Evolutionary conservation across 2,329 filamentous ascomycete genomes (phyloP).

Genomic region (Simplicillium aogashimaense): DNA sequence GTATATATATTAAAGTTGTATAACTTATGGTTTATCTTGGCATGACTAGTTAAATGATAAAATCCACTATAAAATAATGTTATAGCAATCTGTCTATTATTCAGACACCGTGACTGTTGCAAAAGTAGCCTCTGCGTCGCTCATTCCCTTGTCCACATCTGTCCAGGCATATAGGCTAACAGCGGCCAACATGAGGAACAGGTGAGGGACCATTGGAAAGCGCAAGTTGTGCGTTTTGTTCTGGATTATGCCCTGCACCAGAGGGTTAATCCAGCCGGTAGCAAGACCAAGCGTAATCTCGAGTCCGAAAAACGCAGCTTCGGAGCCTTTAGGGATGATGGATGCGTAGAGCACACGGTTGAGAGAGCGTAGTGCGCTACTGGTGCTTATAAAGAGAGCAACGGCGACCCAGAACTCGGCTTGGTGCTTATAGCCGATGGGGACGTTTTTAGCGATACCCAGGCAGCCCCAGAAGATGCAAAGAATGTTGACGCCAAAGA

Average conservation of each 20-base stretch:
- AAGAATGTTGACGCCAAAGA: conserved; percentile 8
- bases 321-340: conserved; percentile 11
- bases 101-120: background rate
- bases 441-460: conserved; percentile 5
- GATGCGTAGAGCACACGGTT: conserved; percentile 10
- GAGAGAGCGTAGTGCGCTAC: conserved; percentile 10
- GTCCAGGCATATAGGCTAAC: conserved; percentile 9
- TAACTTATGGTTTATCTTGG: background rate
- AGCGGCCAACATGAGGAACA: conserved; percentile 9
- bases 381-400: conserved; percentile 11
- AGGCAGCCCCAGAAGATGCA: conserved; percentile 12
- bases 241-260: conserved; percentile 10
- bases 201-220: conserved; percentile 11
- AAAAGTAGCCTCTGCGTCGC: conserved; percentile 9
- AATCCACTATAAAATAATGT: background rate
- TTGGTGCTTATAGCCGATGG: conserved; percentile 10
- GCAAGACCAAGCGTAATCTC: conserved; percentile 12
- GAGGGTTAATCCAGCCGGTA: conserved; percentile 11
- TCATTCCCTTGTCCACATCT: conserved; percentile 9
- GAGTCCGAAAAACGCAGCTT: conserved; percentile 10
- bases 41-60: background rate
- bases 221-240: conserved; percentile 11
- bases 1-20: background rate
- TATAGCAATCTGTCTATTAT: background rate
- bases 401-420: conserved; percentile 10